A percentile compares a stretch with the other conserved stretches of the same genome.
These are phyloP conservation scores for Taphrina pruni DNA, from an alignment of 1,139 yeast species.

Conservation along the genomic window DNA sequence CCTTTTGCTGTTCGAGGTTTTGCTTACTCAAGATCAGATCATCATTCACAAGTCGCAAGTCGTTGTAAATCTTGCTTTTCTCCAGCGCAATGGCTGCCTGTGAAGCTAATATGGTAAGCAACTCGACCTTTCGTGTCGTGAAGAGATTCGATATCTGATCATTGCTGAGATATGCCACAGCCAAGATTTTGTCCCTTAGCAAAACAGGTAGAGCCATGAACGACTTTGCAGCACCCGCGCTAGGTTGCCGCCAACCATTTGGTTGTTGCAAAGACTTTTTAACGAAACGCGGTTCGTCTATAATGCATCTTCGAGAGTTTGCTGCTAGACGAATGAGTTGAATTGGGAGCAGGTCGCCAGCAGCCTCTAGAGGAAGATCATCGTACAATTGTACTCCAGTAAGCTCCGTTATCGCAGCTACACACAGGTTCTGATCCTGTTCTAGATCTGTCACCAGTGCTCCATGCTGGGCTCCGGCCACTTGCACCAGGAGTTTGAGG, in stretches of 20 bases:
- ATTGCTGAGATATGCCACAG: conserved; percentile 46
- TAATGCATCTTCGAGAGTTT: conserved; percentile 43
- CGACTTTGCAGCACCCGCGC: conserved; percentile 17
- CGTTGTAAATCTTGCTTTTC: conserved; percentile 42
- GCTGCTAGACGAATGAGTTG: conserved; percentile 43
- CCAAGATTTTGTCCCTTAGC: conserved; percentile 35
- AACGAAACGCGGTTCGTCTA: conserved; percentile 41
- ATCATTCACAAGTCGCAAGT: conserved; percentile 20
- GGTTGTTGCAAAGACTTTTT: conserved; percentile 41
- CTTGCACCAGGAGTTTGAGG: conserved; percentile 45
- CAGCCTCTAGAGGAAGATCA: conserved; percentile 39
- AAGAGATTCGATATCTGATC: conserved; percentile 43
- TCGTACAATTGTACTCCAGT: conserved; percentile 37
- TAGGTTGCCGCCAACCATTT: conserved; percentile 38
- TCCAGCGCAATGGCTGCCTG: conserved; percentile 46
- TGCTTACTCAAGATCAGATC: conserved; percentile 15
- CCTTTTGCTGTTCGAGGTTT: conserved; percentile 16
- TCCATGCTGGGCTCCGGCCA: conserved; percentile 45
- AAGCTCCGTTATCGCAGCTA: conserved; percentile 45
- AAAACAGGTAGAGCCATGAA: conserved; percentile 35
- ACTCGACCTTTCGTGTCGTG: conserved; percentile 40
- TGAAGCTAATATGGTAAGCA: conserved; percentile 44
- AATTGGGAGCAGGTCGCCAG: conserved; percentile 36
- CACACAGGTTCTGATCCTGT: conserved; percentile 41
- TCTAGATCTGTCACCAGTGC: conserved; percentile 43